These are phyloP conservation scores for Camillea tinctor DNA, from an alignment of 2,329 filamentous ascomycete genomes.

Conservation along the genomic window DNA sequence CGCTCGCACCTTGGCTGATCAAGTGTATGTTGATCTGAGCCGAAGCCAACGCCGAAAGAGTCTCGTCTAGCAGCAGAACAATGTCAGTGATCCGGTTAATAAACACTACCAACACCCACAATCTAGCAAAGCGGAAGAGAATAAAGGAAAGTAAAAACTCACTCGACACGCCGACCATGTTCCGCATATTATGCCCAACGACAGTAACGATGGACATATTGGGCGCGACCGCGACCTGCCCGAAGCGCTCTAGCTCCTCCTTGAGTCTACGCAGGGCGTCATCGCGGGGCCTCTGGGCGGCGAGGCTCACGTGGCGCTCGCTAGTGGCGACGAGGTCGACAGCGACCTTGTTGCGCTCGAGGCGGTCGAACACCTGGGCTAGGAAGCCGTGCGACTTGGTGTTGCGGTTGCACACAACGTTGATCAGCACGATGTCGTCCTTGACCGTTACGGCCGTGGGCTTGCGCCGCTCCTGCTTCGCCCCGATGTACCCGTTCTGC, in stretches of 20 bases:
- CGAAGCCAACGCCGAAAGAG: conserved; percentile 26
- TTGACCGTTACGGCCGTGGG: conserved; percentile 32
- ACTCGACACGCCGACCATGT: conserved; percentile 31
- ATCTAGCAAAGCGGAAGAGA: too few relatives aligned
- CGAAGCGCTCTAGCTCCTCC: conserved; percentile 29
- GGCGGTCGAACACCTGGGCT: conserved; percentile 28
- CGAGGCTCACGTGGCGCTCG: conserved; percentile 31
- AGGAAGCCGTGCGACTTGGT: conserved; percentile 31
- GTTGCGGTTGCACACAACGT: conserved; percentile 31
- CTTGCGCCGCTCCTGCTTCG: conserved; percentile 26
- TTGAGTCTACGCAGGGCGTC: conserved; percentile 22
- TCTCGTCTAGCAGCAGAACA: conserved; percentile 20
- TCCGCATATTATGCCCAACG: conserved; percentile 32
- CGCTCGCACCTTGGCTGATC: conserved; percentile 31
- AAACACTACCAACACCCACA: too few relatives aligned
- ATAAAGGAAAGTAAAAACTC: conserved; percentile 10
- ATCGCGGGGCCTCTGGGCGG: conserved; percentile 26
- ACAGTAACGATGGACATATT: conserved; percentile 32
- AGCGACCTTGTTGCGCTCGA: conserved; percentile 28
- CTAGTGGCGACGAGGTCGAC: conserved; percentile 31
- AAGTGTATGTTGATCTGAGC: conserved; percentile 30
- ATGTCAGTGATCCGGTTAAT: conserved; percentile 5
- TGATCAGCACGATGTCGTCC: conserved; percentile 29
- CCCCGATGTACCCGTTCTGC: conserved; percentile 30
- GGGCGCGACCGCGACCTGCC: conserved; percentile 24